phyloP scores from a whole-genome alignment of 148 eudicot species.

The Rhododendron henanense region DNA sequence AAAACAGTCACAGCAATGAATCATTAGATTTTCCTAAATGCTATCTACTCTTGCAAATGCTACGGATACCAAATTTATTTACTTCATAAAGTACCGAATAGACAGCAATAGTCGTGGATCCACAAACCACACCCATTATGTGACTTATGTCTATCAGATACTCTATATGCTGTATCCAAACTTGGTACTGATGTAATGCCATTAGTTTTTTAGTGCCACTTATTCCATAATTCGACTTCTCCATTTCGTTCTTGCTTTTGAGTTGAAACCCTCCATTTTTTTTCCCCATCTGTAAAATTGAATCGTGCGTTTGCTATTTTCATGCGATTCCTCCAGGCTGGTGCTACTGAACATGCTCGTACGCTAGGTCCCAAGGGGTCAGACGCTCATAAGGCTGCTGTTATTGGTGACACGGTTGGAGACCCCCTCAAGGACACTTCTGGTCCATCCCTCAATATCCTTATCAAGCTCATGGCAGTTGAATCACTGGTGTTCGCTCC shows the following conservation, averaged over 20 bases:
- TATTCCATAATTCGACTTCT: background rate
- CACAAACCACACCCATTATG: background rate
- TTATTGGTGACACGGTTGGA: constrained; percentile 16
- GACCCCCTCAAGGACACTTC: constrained; percentile 22
- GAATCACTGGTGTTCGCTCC: constrained; percentile 17
- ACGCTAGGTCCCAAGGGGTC: constrained; percentile 13
- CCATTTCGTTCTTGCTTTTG: background rate
- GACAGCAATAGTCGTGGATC: background rate
- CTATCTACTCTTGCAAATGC: background rate
- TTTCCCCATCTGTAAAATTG: background rate
- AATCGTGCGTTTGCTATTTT: background rate
- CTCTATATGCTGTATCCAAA: background rate
- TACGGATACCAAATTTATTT: background rate
- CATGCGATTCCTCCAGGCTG: constrained; percentile 4
- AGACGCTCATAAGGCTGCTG: constrained; percentile 17
- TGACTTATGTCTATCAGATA: background rate
- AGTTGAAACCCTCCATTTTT: background rate
- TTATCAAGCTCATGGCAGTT: constrained; percentile 20
- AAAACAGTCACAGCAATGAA: background rate
- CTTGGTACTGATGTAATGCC: background rate
- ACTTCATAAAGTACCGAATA: background rate
- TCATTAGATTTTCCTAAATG: background rate
- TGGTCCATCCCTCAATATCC: constrained; percentile 18
- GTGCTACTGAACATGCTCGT: constrained; percentile 18
- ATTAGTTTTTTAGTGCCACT: background rate